Conservation (phyloP, 768 basidiomycete species). For the Pleurotus citrinopileatus region DNA sequence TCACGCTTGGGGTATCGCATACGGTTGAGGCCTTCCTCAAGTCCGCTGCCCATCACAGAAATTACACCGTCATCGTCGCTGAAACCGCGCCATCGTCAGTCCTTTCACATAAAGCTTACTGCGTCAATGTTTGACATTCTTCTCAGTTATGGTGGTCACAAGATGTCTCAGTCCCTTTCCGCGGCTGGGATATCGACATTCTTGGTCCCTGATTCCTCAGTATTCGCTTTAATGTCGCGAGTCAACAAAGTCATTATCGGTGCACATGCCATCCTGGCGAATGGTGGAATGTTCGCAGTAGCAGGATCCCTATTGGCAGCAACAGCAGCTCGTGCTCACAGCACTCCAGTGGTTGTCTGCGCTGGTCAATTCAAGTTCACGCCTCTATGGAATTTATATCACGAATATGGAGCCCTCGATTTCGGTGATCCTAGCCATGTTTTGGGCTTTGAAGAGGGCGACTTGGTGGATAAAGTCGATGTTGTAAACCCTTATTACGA, state of each 20-base stretch:
- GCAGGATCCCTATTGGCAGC: slow-evolving; percentile 84
- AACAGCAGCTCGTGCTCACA: slow-evolving; percentile 84
- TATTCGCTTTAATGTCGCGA: slow-evolving; percentile 94
- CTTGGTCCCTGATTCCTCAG: slow-evolving; percentile 93
- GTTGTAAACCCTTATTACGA: slow-evolving; percentile 97
- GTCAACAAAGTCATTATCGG: slow-evolving; percentile 96
- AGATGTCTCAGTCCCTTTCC: slow-evolving; percentile 81
- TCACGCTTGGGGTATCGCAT: slow-evolving; percentile 90
- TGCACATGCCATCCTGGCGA: slow-evolving; percentile 93
- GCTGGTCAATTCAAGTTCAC: slow-evolving; percentile 97
- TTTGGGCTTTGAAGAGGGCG: slow-evolving; percentile 75
- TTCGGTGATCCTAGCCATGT: slow-evolving; percentile 64
- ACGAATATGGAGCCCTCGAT: slow-evolving; percentile 82
- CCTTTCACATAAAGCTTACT: slow-evolving; percentile 33
- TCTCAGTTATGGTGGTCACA: slow-evolving; percentile 76
- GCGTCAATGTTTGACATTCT: slow-evolving; percentile 6
- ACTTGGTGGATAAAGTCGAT: slow-evolving; percentile 82
- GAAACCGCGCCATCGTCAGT: slow-evolving; percentile 93
- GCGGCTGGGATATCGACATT: slow-evolving; percentile 88
- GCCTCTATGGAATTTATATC: slow-evolving; percentile 85
- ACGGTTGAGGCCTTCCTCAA: slow-evolving; percentile 95
- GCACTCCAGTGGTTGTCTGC: slow-evolving; percentile 90
- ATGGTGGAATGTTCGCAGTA: slow-evolving; percentile 92
- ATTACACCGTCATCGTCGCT: slow-evolving; percentile 94
- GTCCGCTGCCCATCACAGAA: slow-evolving; percentile 83